Evolutionary conservation across 2,329 filamentous ascomycete genomes (phyloP).

Genomic region (Monosporascus sp.): DNA sequence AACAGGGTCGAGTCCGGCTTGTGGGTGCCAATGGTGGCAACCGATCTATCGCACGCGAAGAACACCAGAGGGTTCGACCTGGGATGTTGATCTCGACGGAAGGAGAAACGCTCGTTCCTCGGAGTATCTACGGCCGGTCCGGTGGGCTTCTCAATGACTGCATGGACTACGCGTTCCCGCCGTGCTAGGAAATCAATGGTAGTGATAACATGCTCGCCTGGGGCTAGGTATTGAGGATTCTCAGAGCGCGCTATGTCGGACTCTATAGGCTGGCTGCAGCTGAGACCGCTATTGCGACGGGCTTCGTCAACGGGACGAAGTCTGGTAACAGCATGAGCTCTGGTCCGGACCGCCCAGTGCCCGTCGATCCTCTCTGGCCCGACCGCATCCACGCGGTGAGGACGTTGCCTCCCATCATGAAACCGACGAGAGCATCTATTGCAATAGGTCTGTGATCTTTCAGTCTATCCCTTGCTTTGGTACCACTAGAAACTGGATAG

Average conservation of each 20-base stretch:
- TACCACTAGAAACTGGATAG: conserved; percentile 6
- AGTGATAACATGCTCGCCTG: conserved; percentile 14
- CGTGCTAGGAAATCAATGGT: conserved; percentile 4
- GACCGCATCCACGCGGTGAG: conserved; percentile 12
- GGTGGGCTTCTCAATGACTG: conserved; percentile 10
- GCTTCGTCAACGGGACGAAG: conserved; percentile 11
- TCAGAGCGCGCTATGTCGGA: conserved; percentile 8
- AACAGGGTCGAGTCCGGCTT: conserved; percentile 2
- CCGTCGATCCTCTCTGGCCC: conserved; percentile 12
- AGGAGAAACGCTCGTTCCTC: conserved; percentile 10
- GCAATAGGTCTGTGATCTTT: conserved; percentile 15
- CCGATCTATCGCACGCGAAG: conserved; percentile 5
- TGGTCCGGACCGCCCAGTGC: not conserved
- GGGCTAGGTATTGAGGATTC: conserved; percentile 9
- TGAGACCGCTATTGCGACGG: conserved; percentile 10
- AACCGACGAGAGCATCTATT: conserved; percentile 9
- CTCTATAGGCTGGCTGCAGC: conserved; percentile 13
- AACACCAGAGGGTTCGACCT: conserved; percentile 12
- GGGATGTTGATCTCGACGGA: conserved; percentile 15
- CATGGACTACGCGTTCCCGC: conserved; percentile 8
- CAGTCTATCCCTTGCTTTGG: conserved; percentile 11
- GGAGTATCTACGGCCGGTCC: conserved; percentile 5
- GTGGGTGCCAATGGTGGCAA: not conserved
- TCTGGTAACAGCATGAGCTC: conserved; percentile 5
- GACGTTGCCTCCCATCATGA: conserved; percentile 13